Evolutionary conservation across 805 yeast genomes (phyloP).

Genomic region (Barnettozyma wickerhamii): DNA sequence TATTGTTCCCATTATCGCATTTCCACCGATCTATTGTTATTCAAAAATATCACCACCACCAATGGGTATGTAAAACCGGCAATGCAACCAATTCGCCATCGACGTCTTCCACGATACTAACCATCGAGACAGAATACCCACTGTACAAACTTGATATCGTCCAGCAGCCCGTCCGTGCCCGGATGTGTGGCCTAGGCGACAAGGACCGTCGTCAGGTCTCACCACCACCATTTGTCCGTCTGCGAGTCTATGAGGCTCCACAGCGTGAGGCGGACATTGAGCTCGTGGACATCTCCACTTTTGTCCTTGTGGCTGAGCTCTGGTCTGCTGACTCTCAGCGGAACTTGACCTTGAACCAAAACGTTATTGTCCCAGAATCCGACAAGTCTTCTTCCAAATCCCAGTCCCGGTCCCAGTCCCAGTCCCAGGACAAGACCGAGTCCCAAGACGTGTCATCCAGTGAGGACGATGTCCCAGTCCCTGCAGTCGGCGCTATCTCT

Average conservation of each 20-base stretch:
- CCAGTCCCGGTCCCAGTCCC: no score
- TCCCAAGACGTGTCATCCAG: no score
- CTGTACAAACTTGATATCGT: slow-evolving; percentile 21
- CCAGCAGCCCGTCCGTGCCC: slow-evolving; percentile 41
- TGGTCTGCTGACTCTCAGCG: slow-evolving; percentile 33
- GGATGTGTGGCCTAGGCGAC: slow-evolving; percentile 45
- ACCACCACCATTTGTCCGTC: slow-evolving; percentile 30
- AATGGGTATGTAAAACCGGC: background rate
- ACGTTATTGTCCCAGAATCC: slow-evolving; percentile 1
- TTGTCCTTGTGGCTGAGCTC: slow-evolving; percentile 36
- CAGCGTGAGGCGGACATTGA: slow-evolving; percentile 25
- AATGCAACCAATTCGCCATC: no score
- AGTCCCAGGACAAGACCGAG: background rate
- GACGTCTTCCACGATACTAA: background rate
- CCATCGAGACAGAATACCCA: background rate
- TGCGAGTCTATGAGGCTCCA: slow-evolving; percentile 19
- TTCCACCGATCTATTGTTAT: background rate
- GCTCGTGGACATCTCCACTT: slow-evolving; percentile 29
- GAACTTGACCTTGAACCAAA: slow-evolving; percentile 20
- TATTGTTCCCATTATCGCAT: background rate
- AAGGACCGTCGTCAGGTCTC: slow-evolving; percentile 31
- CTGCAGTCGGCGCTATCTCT: no score
- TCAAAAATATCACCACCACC: background rate
- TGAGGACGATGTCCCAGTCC: no score
- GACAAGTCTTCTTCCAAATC: no score